These are phyloP conservation scores for Dothiorella sarmentorum DNA, from an alignment of 2,329 filamentous ascomycete species.

Conservation along the genomic window DNA sequence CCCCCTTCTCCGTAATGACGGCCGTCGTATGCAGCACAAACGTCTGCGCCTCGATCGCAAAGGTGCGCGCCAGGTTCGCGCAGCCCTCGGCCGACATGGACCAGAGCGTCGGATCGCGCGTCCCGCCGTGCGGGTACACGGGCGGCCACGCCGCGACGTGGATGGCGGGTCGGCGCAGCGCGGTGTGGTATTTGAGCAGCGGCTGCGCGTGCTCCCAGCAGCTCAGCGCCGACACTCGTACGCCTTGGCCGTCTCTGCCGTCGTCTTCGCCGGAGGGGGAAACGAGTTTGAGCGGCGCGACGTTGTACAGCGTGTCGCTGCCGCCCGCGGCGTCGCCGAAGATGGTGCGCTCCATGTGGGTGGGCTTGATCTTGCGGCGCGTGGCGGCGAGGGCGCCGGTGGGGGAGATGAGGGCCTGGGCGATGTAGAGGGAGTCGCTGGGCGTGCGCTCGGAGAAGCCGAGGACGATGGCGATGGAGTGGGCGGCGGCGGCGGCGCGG, in stretches of 20 bases:
- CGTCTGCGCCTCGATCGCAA: slow-evolving; percentile 55
- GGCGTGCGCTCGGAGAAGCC: slow-evolving; percentile 42
- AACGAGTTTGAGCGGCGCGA: slow-evolving; percentile 19
- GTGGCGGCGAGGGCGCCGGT: slow-evolving; percentile 35
- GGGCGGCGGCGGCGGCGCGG: slow-evolving; percentile 29
- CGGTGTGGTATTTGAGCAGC: slow-evolving; percentile 44
- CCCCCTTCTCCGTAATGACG: slow-evolving; percentile 46
- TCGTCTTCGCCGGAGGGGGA: background rate
- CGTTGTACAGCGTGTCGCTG: slow-evolving; percentile 32
- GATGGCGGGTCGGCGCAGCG: slow-evolving; percentile 37
- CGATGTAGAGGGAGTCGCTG: slow-evolving; percentile 39
- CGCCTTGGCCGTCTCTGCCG: slow-evolving; percentile 25
- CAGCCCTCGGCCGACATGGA: slow-evolving; percentile 24
- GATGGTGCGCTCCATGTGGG: slow-evolving; percentile 45
- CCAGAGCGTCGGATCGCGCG: slow-evolving; percentile 1
- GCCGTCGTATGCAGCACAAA: slow-evolving; percentile 55
- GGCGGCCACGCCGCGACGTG: slow-evolving; percentile 44
- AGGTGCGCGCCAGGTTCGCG: slow-evolving; percentile 49
- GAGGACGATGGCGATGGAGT: slow-evolving; percentile 37
- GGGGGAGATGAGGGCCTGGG: slow-evolving; percentile 36
- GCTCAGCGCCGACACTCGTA: slow-evolving; percentile 33
- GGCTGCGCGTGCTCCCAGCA: slow-evolving; percentile 45
- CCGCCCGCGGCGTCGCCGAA: slow-evolving; percentile 39
- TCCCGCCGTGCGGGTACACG: background rate
- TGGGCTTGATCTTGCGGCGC: slow-evolving; percentile 43